A percentile compares a stretch with the other conserved stretches of the same genome.
Conservation (phyloP, 1,284 basidiomycete genomes). For the Trichosporon faecale region DNA sequence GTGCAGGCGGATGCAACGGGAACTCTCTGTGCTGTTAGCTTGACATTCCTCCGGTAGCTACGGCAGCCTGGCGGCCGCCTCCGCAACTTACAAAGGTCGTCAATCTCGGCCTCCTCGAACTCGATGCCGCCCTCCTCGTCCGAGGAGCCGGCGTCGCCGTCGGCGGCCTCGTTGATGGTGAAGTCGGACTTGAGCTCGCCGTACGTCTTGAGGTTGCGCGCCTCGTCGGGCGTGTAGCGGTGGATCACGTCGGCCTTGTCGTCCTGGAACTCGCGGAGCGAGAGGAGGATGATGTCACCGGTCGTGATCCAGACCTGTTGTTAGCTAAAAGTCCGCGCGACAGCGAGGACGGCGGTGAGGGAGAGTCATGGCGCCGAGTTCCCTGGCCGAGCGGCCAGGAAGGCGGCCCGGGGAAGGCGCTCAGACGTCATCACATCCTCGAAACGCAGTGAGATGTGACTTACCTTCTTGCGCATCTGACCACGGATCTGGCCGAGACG, state of each 20-base stretch:
- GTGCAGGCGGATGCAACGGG: conserved; percentile 1
- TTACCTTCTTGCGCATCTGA: conserved; percentile 98
- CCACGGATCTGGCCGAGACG: conserved; percentile 96
- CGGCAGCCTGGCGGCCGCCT: not conserved
- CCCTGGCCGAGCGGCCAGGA: too few relatives aligned
- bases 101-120: conserved; percentile 71
- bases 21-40: conserved; percentile 3
- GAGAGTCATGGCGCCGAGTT: not conserved
- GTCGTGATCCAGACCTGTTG: conserved; percentile 98
- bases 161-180: conserved; percentile 96
- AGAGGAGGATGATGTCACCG: conserved; percentile 94
- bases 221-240: conserved; percentile 93
- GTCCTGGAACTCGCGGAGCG: conserved; percentile 97
- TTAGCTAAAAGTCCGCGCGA: conserved; percentile 4
- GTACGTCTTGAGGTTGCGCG: conserved; percentile 80
- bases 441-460: conserved; percentile 30
- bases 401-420: not conserved
- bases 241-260: conserved; percentile 99
- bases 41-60: not conserved
- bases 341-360: not conserved
- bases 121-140: conserved; percentile 79
- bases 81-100: conserved; percentile 49
- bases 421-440: not conserved
- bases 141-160: conserved; percentile 53
- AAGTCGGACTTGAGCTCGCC: conserved; percentile 96